Evolutionary conservation across 257 asterid species (phyloP), one percentile per base, ranked within the genome.

Genomic region (Ballota nigra): DNA sequence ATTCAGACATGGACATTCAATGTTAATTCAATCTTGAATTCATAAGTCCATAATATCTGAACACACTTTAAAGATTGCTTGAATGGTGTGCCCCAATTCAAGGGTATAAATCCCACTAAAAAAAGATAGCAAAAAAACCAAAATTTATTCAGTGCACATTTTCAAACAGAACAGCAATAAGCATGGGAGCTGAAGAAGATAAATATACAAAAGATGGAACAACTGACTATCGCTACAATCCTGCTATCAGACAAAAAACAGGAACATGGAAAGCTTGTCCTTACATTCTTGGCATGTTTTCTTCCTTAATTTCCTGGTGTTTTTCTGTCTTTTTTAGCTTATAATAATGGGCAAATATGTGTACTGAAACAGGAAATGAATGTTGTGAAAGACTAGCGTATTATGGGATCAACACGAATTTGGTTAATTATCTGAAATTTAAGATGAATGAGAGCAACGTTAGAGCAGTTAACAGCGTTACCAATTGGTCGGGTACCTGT

Each of bases 231-330:
- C 84, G 49, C n/a, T 79, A 79, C 66, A 79, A 76, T 66, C 90
- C 90, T 12, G 92, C 96, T 7, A 51, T 72, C 62, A 87, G 83
- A 71, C 69, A 69, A 4, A 24, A 84, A 62, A 90, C 92, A 29
- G 92, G 88, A 75, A 86, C 86, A 40, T 89, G 90, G 95, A 87
- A 81, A 84, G 96, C 92, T 43, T 89, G 95, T 72, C 95, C 95
- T 10, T 89, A 81, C 74, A 86, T 84, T 70, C 92, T 87, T 49
- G 96, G 95, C 80, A 76, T 22, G 62, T 60, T 16, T 65, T 47
- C 9, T 5, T 26, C 15, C 51, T 71, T 72, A 12, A 18, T 69
- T 16, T n/a, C 19, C 49, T 16, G 5, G 1, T 72, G 15, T 7
- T 16, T 8, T 3, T 11, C 5, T 3, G 12, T 0, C 1, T 59